Percentiles rank a stretch among this genome's conserved stretches.
These are phyloP conservation scores for Monosporascus ibericus DNA, from an alignment of 2,329 filamentous ascomycete species.

Conservation along the genomic window DNA sequence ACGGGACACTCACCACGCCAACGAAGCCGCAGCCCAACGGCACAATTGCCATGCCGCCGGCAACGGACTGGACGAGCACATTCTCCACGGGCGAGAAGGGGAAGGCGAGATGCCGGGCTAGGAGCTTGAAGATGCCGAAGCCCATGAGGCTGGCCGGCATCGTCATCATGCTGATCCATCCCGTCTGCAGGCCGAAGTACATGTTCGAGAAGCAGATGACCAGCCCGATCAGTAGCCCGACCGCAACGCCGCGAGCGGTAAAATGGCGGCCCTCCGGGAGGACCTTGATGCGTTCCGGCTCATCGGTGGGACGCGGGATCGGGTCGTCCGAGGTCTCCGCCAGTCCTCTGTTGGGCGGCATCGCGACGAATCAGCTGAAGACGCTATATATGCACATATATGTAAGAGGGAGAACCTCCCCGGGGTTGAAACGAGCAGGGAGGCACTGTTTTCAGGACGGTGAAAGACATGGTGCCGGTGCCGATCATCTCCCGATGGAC, in stretches of 20 bases:
- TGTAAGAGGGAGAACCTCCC: background rate
- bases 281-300: slow-evolving; percentile 13
- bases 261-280: slow-evolving; percentile 60
- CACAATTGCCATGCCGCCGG: slow-evolving; percentile 94
- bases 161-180: slow-evolving; percentile 74
- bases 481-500: too few species aligned
- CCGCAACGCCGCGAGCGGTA: slow-evolving; percentile 72
- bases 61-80: slow-evolving; percentile 92
- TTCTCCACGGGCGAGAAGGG: slow-evolving; percentile 96
- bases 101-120: slow-evolving; percentile 65
- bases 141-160: slow-evolving; percentile 95
- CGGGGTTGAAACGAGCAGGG: too few species aligned
- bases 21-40: slow-evolving; percentile 93
- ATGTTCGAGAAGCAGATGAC: slow-evolving; percentile 96
- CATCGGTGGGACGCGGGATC: background rate
- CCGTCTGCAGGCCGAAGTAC: slow-evolving; percentile 94
- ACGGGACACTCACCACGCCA: slow-evolving; percentile 55
- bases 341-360: background rate
- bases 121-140: slow-evolving; percentile 83
- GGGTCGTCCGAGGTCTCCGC: background rate
- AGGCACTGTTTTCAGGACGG: too few species aligned
- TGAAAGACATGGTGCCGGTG: too few species aligned
- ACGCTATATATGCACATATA: background rate
- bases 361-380: background rate
- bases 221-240: slow-evolving; percentile 77